A percentile compares a stretch with the other conserved stretches of the same genome.
Evolutionary conservation across 2,329 filamentous ascomycete genomes (phyloP).

Genomic region (Fusarium scirpi): DNA sequence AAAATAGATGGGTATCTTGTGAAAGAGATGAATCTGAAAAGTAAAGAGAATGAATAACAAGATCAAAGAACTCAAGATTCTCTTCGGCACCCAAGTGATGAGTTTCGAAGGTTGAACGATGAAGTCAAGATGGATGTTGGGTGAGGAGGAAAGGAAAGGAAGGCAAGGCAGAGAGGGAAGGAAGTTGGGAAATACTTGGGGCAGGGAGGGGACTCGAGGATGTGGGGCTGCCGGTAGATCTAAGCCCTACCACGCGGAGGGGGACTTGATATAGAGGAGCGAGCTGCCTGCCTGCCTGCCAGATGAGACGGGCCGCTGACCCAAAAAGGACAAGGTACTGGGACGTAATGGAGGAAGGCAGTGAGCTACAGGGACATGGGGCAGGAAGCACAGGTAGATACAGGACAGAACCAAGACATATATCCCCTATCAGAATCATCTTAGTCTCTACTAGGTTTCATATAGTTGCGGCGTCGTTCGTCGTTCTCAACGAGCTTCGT

Average conservation of each 20-base stretch:
- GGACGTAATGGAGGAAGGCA: conserved; percentile 6
- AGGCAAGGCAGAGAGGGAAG: background rate
- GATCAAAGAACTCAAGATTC: conserved; percentile 37
- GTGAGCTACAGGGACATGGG: conserved; percentile 7
- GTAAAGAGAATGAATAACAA: conserved; percentile 22
- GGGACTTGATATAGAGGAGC: conserved; percentile 20
- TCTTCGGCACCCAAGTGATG: conserved; percentile 17
- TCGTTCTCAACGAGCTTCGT: background rate
- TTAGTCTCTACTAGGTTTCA: background rate
- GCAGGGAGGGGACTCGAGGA: background rate
- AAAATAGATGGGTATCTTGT: conserved; percentile 16
- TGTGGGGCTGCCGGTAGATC: conserved; percentile 9
- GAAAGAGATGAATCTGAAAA: conserved; percentile 20
- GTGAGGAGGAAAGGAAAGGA: conserved; percentile 12
- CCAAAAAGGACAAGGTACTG: conserved; percentile 6
- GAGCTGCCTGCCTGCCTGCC: conserved; percentile 7
- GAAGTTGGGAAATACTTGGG: conserved; percentile 22
- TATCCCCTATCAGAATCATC: conserved; percentile 4
- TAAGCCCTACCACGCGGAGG: background rate
- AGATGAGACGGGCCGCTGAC: conserved; percentile 5
- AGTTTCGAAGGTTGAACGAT: conserved; percentile 25
- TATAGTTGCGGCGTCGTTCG: conserved; percentile 8
- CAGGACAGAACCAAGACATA: background rate
- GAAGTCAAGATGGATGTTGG: conserved; percentile 29
- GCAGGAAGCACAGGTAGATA: background rate